Evolutionary conservation across 148 eudicot species (phyloP), one percentile per base, ranked within the genome.

Genomic region (Linanthus parryae): DNA sequence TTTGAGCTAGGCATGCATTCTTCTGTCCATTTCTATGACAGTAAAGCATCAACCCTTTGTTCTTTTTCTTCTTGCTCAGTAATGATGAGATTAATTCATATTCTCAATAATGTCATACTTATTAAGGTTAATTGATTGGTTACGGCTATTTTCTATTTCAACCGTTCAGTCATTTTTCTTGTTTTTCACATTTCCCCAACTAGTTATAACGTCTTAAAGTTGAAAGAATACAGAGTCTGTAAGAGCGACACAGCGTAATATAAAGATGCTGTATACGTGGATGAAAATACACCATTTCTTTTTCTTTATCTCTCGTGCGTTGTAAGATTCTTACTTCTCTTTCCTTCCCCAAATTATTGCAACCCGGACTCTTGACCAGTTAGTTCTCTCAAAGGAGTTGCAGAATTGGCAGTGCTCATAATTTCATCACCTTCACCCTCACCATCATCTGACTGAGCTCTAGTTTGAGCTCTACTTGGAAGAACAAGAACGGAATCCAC

Each of bases 1-100:
- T 13, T 35, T n/a, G 18, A 52, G 35, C 56, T 14, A 34, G 25
- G 56, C 56, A 52, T 52, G 56, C 56, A 35, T 34, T 20, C 11
- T 35, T 35, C 56, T 18, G 35, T 52, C 56, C 3, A 10, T 8
- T 5, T 3, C 12, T 48, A 11, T 16, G n/a, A 24, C 27, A 38
- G 14, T 38, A 38, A 38, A 38, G 43, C 43, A 7, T 6, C 11
- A 6, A 38, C 4, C 16, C 15, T 14, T n/a, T 4, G 4, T 14
- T 38, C 4, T 7, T 7, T 14, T 7, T 12, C 6, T 28, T 13
- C 1, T 3, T 24, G 14, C 12, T 48, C 17, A 9, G 22, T 26
- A 34, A 26, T 48, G 54, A 38, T 49, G 38, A 30, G 19, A 20
- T 14, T 48, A 48, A 42, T 17, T 42, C 22, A 8, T 42, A 21